phyloP scores from a whole-genome alignment of 1,139 yeast genomes.

The Meyerozyma athensensis region DNA sequence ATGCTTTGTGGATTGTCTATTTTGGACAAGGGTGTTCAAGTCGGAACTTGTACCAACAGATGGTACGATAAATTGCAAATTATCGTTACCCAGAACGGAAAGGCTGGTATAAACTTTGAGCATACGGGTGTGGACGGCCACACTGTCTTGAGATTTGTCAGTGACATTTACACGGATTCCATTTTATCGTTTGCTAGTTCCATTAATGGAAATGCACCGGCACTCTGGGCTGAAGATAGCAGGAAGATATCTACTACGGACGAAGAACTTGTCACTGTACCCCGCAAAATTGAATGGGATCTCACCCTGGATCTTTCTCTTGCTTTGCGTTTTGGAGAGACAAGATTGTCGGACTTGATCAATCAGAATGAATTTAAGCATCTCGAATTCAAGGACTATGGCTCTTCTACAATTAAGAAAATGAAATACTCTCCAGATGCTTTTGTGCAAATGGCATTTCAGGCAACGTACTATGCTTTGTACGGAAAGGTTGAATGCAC shows the following conservation, averaged over 20 bases:
- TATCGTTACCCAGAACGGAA: conserved; percentile 85
- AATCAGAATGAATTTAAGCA: conserved; percentile 86
- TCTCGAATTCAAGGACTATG: conserved; percentile 71
- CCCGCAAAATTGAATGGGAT: conserved; percentile 87
- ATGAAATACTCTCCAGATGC: conserved; percentile 95
- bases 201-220: conserved; percentile 77
- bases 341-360: conserved; percentile 79
- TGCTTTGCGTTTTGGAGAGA: conserved; percentile 86
- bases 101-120: conserved; percentile 90
- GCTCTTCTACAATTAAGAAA: conserved; percentile 72
- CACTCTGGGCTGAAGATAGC: conserved; percentile 54
- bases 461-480: conserved; percentile 85
- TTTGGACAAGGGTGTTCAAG: conserved; percentile 78
- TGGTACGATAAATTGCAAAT: conserved; percentile 93
- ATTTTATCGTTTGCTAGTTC: conserved; percentile 81
- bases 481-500: conserved; percentile 93
- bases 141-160: conserved; percentile 81
- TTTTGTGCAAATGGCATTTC: conserved; percentile 90
- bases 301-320: conserved; percentile 71
- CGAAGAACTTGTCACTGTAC: conserved; percentile 51
- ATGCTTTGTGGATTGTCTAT: conserved; percentile 85
- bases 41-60: conserved; percentile 90
- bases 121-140: conserved; percentile 97
- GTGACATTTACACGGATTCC: conserved; percentile 88
- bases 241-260: conserved; percentile 21